Percentiles rank a stretch among this genome's conserved stretches.
Evolutionary conservation across 1,139 yeast species (phyloP).

Genomic region (Blastobotrys arbuscula): DNA sequence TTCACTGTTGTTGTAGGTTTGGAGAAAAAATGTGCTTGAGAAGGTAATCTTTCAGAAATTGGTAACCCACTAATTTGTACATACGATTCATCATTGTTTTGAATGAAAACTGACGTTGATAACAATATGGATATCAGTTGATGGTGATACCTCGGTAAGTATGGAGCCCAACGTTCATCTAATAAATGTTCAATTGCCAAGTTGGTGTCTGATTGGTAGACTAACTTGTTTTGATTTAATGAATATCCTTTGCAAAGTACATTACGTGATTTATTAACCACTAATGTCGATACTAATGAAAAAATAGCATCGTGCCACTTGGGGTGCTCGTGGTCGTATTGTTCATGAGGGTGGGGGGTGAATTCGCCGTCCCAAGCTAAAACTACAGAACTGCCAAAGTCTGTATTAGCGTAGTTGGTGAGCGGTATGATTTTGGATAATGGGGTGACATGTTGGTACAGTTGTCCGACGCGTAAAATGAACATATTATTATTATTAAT

Average conservation of each 20-base stretch:
- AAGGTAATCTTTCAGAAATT: not conserved
- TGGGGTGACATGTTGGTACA: too few species aligned
- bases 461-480: too few species aligned
- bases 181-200: not conserved
- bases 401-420: too few species aligned
- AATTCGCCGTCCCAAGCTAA: not conserved
- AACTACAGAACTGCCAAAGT: too few species aligned
- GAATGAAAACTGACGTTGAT: not conserved
- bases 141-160: not conserved
- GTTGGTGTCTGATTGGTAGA: not conserved
- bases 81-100: not conserved
- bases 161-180: not conserved
- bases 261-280: not conserved
- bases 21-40: not conserved
- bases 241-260: constrained; percentile 2
- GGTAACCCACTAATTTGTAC: constrained; percentile 1
- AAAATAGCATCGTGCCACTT: not conserved
- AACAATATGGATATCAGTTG: not conserved
- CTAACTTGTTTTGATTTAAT: not conserved
- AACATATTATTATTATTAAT: too few species aligned
- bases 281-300: not conserved
- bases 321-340: too few species aligned
- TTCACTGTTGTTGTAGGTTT: not conserved
- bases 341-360: not conserved
- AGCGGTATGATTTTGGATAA: too few species aligned